phyloP scores from a whole-genome alignment of 371 early-diverging fungal species.

The Paraphysoderma sedebokerense region DNA sequence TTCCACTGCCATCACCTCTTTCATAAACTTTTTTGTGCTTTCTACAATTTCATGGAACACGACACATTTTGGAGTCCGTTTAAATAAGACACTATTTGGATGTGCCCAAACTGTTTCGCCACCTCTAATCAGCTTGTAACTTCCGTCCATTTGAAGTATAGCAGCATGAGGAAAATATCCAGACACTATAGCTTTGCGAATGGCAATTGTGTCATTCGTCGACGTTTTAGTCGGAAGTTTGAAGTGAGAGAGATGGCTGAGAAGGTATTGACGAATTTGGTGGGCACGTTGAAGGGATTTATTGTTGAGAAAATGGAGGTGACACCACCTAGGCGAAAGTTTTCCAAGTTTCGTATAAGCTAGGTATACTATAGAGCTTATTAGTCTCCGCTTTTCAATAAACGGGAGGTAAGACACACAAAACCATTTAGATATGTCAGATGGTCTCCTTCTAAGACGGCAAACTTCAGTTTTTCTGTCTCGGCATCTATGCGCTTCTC shows the following conservation, averaged over 20 bases:
- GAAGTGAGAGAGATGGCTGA: slow-evolving; percentile 39
- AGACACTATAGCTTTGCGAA: not conserved
- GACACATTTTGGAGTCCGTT: not conserved
- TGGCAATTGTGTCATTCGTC: not conserved
- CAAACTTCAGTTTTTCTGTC: slow-evolving; percentile 42
- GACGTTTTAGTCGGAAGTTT: slow-evolving; percentile 17
- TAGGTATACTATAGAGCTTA: slow-evolving; percentile 44
- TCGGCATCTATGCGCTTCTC: slow-evolving; percentile 27
- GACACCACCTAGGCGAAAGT: slow-evolving; percentile 55
- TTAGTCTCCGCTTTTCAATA: too few relatives aligned
- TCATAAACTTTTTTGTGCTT: too few relatives aligned
- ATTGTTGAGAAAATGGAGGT: slow-evolving; percentile 48
- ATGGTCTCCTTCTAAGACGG: slow-evolving; percentile 70
- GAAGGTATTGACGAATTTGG: slow-evolving; percentile 47
- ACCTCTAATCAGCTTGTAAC: not conserved
- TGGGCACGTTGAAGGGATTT: slow-evolving; percentile 47
- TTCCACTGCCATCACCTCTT: too few relatives aligned
- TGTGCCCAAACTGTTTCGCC: not conserved
- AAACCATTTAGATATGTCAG: slow-evolving; percentile 51
- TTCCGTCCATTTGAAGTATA: not conserved
- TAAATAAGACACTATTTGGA: not conserved
- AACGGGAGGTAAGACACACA: too few relatives aligned
- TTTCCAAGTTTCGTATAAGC: slow-evolving; percentile 45
- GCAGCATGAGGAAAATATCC: not conserved
- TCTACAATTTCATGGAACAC: not conserved